phyloP scores from a whole-genome alignment of 805 yeast species.

The Pichia californica region DNA sequence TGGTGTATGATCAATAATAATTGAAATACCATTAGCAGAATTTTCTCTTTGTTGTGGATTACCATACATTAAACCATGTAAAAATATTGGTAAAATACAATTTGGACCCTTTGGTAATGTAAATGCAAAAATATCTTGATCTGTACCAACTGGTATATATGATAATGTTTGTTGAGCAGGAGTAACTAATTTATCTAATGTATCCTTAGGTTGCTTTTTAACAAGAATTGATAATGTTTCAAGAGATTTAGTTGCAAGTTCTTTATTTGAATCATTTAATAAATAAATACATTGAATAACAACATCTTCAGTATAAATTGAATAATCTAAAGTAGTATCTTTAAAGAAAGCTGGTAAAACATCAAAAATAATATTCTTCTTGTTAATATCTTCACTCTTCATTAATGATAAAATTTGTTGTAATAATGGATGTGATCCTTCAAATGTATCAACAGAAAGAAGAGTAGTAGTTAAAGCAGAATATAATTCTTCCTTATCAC shows the following conservation, averaged over 20 bases:
- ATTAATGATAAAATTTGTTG: conserved; percentile 72
- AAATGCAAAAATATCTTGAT: conserved; percentile 64
- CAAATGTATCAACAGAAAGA: conserved; percentile 64
- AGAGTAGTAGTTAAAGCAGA: conserved; percentile 63
- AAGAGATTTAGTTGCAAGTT: conserved; percentile 59
- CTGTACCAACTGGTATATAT: conserved; percentile 54
- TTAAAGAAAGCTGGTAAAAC: conserved; percentile 70
- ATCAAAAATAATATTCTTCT: conserved; percentile 56
- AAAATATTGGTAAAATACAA: conserved; percentile 82
- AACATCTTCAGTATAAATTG: conserved; percentile 69
- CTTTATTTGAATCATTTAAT: conserved; percentile 61
- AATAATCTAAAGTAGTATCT: conserved; percentile 59
- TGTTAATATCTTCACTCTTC: conserved; percentile 64
- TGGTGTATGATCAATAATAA: conserved; percentile 77
- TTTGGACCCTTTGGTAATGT: conserved; percentile 75
- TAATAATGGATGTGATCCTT: conserved; percentile 78
- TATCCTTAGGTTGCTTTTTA: conserved; percentile 66
- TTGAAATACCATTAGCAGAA: conserved; percentile 86
- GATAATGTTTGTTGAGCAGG: conserved; percentile 75
- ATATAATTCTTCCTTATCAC: conserved; percentile 35
- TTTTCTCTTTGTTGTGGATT: conserved; percentile 72
- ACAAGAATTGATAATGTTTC: conserved; percentile 61
- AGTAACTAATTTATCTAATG: conserved; percentile 66
- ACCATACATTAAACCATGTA: conserved; percentile 96
- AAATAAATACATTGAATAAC: conserved; percentile 62